Base-by-base conservation (phyloP, 1,139 yeast species). In the Yamadazyma kanchanaburiensis region DNA sequence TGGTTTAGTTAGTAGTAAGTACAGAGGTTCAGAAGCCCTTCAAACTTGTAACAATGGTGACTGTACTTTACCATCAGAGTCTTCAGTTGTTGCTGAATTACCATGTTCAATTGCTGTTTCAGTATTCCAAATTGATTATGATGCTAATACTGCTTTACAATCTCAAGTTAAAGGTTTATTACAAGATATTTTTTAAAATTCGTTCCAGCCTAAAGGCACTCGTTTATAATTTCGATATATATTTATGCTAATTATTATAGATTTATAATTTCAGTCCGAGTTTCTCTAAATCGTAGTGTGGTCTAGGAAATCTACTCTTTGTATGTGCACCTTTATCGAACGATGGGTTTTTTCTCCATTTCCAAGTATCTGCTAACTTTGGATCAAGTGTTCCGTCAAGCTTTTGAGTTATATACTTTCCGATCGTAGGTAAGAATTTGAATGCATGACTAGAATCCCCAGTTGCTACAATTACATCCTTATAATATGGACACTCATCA, bases 371-470 rank as follows among this genome's bases (percentile, higher is more conserved):
- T 1, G 51, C 48, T 32, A 53, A 51, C 19, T 43, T 40, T 27
- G 47, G 46, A 24, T 32, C 35, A 7, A 49, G 47, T 8, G 39
- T 37, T 6, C 53, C 55, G 28, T 48, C 45, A 17, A 59, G 32
- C 15, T 40, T 43, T 28, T 60, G 56, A 6, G 49, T 53, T 21
- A 60, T 41, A 21, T 48, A 59, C 32, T 49, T 51, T 2, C 68
- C 68, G 18, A 61, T 40, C 3, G 57, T 63, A 4, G 58, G 60
- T 19, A 53, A 41, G 44, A 58, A 56, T 39, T 60, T 59, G 44
- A 58, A 60, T 2, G 60, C 60, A 44, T 67, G 74, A 12, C 72
- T 70, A 9, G 68, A 60, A 3, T 71, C 76, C 24, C 75, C 75
- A 33, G 66, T 55, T 3, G 65, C 69, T 16, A 70, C 56, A 31